Percentiles rank a stretch among this genome's conserved stretches.
Conservation (phyloP, 208 protist genomes). For the Leishmania tropica region DNA sequence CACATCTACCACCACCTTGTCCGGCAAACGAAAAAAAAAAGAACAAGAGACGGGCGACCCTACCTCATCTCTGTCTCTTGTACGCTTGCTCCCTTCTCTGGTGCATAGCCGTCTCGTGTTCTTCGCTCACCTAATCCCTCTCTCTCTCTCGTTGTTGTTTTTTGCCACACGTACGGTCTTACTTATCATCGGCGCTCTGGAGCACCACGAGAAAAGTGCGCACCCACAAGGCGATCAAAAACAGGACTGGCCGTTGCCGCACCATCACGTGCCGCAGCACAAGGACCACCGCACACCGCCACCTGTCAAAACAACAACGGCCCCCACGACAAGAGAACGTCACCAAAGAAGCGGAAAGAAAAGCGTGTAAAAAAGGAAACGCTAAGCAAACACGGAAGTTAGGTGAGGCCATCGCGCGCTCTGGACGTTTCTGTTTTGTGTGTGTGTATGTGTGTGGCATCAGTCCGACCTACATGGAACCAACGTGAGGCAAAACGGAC, state of each 20-base stretch:
- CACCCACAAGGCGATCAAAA: background rate
- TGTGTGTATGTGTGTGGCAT: too few relatives aligned
- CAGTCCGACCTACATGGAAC: background rate
- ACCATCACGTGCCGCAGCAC: too few relatives aligned
- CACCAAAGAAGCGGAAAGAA: background rate
- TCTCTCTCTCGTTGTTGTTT: background rate
- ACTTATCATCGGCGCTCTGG: background rate
- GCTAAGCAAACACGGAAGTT: background rate
- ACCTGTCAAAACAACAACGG: background rate
- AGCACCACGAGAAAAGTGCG: background rate
- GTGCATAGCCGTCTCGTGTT: background rate
- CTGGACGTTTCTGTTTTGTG: background rate
- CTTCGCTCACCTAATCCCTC: background rate
- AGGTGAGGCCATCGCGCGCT: background rate
- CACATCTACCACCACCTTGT: background rate
- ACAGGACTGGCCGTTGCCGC: too few relatives aligned
- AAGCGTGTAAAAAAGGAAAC: background rate
- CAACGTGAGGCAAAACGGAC: background rate
- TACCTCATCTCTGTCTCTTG: background rate
- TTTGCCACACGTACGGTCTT: background rate
- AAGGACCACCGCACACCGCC: too few relatives aligned
- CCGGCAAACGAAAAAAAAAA: background rate
- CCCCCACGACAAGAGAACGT: too few relatives aligned
- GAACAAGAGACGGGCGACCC: background rate
- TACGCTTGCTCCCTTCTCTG: background rate